A percentile compares a stretch with the other conserved stretches of the same genome.
Conservation (phyloP, 805 yeast genomes). For the Candida bentonensis region DNA sequence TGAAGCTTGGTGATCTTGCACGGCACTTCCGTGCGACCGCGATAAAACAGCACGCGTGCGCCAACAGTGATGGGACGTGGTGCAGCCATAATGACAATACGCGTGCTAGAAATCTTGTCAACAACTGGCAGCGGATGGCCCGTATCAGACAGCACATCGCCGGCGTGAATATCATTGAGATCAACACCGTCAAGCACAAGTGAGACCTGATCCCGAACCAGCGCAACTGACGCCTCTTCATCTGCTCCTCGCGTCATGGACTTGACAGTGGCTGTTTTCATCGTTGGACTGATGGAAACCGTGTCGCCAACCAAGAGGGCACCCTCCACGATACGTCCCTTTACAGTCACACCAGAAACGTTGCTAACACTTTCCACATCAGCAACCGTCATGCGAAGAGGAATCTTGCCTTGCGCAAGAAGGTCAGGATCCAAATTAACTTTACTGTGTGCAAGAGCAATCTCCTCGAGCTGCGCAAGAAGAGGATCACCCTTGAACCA, state of each 20-base stretch:
- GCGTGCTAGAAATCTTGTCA: conserved; percentile 34
- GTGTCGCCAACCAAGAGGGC: conserved; percentile 58
- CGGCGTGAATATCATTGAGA: conserved; percentile 38
- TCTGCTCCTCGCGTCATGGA: conserved; percentile 14
- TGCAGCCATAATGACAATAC: conserved; percentile 50
- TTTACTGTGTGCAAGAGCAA: conserved; percentile 14
- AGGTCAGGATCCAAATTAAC: conserved; percentile 14
- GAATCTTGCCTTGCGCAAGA: conserved; percentile 22
- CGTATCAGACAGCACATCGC: conserved; percentile 48
- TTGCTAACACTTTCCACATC: conserved; percentile 43
- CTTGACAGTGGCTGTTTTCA: conserved; percentile 10
- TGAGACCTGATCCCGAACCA: conserved; percentile 42
- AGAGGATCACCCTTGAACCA: conserved; percentile 39
- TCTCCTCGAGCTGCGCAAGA: conserved; percentile 20
- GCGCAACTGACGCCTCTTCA: conserved; percentile 25
- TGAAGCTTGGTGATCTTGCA: conserved; percentile 43
- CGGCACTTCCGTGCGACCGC: conserved; percentile 61
- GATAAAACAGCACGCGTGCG: conserved; percentile 59
- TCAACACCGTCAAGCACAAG: conserved; percentile 26
- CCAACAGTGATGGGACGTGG: conserved; percentile 68
- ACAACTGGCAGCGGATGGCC: conserved; percentile 34
- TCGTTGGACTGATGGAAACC: conserved; percentile 40
- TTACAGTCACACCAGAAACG: conserved; percentile 35
- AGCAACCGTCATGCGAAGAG: conserved; percentile 45
- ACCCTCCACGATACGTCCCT: conserved; percentile 61